phyloP scores from a whole-genome alignment of 2,329 filamentous ascomycete genomes.

The Verticillium dahliae region DNA sequence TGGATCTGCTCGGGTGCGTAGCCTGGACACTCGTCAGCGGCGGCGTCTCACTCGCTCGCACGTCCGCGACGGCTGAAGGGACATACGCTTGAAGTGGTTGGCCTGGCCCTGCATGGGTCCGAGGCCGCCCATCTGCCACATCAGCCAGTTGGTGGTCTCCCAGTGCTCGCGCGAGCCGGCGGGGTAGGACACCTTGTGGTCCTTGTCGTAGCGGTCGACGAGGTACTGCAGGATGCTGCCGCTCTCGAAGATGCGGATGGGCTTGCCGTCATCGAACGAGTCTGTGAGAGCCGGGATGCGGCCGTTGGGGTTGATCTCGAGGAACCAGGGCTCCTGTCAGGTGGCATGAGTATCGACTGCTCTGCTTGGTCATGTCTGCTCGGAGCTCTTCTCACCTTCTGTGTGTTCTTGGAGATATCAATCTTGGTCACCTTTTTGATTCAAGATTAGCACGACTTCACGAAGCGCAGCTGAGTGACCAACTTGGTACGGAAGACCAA shows the following conservation, averaged over 20 bases:
- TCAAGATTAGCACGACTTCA: background rate
- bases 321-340: conserved; percentile 65
- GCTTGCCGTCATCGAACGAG: conserved; percentile 64
- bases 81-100: conserved; percentile 69
- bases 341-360: background rate
- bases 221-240: conserved; percentile 82
- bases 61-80: too few species aligned
- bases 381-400: conserved; percentile 5
- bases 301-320: conserved; percentile 88
- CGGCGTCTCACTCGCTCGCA: too few species aligned
- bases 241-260: conserved; percentile 74
- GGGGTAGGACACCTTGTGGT: conserved; percentile 78
- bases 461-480: background rate
- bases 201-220: conserved; percentile 71
- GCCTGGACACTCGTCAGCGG: conserved; percentile 22
- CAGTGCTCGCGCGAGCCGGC: conserved; percentile 66
- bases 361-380: background rate
- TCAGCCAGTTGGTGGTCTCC: conserved; percentile 73
- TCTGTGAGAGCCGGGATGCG: conserved; percentile 86
- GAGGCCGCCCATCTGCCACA: conserved; percentile 73
- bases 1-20: conserved; percentile 79
- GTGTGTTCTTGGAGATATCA: conserved; percentile 59
- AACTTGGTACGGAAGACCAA: conserved; percentile 75
- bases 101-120: conserved; percentile 81
- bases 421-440: conserved; percentile 47